Percentiles rank a stretch among this genome's conserved stretches.
Evolutionary conservation across 768 basidiomycete species (phyloP).

Genomic region (Vishniacozyma victoriae): DNA sequence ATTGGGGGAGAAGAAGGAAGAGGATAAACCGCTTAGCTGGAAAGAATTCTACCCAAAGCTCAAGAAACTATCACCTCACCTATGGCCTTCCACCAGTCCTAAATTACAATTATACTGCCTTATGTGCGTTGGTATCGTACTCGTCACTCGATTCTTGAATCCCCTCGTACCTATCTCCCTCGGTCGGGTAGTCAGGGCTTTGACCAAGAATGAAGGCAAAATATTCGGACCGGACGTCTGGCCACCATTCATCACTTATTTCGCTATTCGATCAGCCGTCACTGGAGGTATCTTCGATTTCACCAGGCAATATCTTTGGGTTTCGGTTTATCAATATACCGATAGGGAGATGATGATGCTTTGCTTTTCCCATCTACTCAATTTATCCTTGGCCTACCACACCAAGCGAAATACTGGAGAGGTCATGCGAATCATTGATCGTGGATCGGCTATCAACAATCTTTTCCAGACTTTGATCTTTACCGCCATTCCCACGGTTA

Average conservation of each 20-base stretch:
- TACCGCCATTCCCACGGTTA: constrained; percentile 71
- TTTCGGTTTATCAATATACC: constrained; percentile 82
- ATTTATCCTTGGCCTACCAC: constrained; percentile 78
- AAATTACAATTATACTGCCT: constrained; percentile 66
- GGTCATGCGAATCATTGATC: constrained; percentile 60
- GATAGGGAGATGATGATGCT: constrained; percentile 82
- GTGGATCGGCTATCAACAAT: constrained; percentile 80
- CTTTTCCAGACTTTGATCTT: constrained; percentile 75
- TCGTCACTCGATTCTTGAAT: constrained; percentile 72
- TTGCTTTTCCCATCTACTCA: constrained; percentile 79
- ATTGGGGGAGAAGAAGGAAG: constrained; percentile 34
- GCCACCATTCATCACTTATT: constrained; percentile 64
- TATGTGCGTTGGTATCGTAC: constrained; percentile 64
- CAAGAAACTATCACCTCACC: constrained; percentile 63
- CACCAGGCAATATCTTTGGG: constrained; percentile 53
- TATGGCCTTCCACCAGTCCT: constrained; percentile 70
- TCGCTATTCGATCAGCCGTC: constrained; percentile 67
- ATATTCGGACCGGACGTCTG: constrained; percentile 58
- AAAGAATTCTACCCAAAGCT: constrained; percentile 62
- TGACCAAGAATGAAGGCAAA: constrained; percentile 4
- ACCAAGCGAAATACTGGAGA: constrained; percentile 79
- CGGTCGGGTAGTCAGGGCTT: constrained; percentile 57
- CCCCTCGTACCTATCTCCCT: constrained; percentile 64
- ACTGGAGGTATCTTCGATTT: constrained; percentile 58
- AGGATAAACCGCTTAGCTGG: constrained; percentile 56